Base-by-base conservation (phyloP, 2,329 filamentous ascomycete genomes). In the Penicillium sp. region DNA sequence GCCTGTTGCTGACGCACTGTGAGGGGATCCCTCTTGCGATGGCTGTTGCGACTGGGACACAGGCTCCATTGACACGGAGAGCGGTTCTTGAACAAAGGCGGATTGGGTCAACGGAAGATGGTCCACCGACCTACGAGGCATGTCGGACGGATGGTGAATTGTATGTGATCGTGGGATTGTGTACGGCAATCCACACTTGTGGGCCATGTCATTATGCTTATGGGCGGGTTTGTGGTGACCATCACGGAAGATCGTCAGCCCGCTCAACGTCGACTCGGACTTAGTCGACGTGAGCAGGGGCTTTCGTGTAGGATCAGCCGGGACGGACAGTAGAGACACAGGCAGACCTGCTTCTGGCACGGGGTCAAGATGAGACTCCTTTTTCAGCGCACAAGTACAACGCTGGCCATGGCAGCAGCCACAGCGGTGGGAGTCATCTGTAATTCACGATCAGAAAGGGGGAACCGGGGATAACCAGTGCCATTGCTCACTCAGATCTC, bases 141-240 rank as follows among this genome's bases (percentile, higher is more conserved):
- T 63, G 49, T 79, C 76, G 33, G 72, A 67, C 15, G 78, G 69
- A 49, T 72, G 72, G 56, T 81, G 76, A 47, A 82, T 75, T 48
- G 79, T 81, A 64, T 82, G 76, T 42, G 79, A 76, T 55, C 80
- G 74, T 45, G 83, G 82, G 60, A 87, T 82, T 66, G 83, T 84
- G 73, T 88, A 88, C 1, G 85, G 85, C 61, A 82, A 74, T 55
- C 84, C 84, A 53, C 80, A 84, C 57, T 85, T 82, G 66, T 86
- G 84, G 56, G 83, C 83, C 60, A 82, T 79, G 69, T 85, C 82
- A 71, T 87, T 86, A 72, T 85, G 83, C 62, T 84, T 83, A 67
- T 87, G 84, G 49, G 81, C 82, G 11, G 84, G 84, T 73, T 85
- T 85, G 73, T 86, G 84, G 63, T 86, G 84, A 55, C 84, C 84